Evolutionary conservation across 805 yeast species (phyloP), one percentile per base, ranked within the genome.

Genomic region (Suhomyces kilbournensis): DNA sequence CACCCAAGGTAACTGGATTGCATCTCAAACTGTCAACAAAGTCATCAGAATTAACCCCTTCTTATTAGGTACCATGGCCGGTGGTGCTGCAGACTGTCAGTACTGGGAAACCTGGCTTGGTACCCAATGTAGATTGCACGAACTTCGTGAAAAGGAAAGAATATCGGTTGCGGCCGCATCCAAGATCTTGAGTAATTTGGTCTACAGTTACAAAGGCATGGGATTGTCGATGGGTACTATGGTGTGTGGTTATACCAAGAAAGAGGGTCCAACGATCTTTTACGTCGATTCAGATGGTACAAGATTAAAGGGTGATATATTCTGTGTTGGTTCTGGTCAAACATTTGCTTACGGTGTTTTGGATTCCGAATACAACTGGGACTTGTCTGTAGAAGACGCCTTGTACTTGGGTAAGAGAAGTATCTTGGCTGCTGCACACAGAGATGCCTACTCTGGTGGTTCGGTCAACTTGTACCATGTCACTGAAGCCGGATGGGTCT

Each of bases 71-170:
- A 94, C 99, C 19, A 85, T 94, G 97, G 99, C 99, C 32, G 99
- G 99, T 74, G 98, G 98, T 77, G 99, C 99, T 47, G 98, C 98
- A 30, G 99, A 94, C 74, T 94, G 99, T 79, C 99, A 94, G 71
- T 94, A 79, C 73, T 94, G 99, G 99, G 98, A 94, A 75, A 90
- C 97, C 35, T 94, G 98, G 98, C 80, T 94, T 55, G 99, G 99
- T 56, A 78, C 96, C 15, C 97, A 94, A 74, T 93, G 98, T 76
- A 80, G 99, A 65, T 74, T 94, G 63, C 96, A 92, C 70, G 99
- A 94, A 71, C 80, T 94, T 64, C 83, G 97, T 67, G 94, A 93
- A 70, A 92, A 93, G 73, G 93, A 91, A 73, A 83, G 99, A 63
- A 94, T 94, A 59, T 84, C 94, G 4, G 98, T 93, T 38, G 94